Conservation (phyloP, 2,329 filamentous ascomycete genomes). For the Nigrospora oryzae region DNA sequence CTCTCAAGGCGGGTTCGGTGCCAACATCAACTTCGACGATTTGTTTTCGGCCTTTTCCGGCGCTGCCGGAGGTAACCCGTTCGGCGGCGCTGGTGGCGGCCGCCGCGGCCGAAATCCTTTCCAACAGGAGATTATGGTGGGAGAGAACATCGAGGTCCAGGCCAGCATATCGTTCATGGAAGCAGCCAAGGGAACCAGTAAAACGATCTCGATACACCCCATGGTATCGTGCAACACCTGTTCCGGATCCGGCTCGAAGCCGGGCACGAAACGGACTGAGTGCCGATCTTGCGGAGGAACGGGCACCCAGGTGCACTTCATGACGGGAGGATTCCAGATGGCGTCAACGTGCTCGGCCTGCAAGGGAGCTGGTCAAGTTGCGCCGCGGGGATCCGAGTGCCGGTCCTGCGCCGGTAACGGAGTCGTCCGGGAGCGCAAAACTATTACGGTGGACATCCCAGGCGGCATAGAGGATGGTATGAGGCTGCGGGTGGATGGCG, state of each 20-base stretch:
- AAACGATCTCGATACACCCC: conserved; percentile 82
- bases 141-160: conserved; percentile 93
- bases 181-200: conserved; percentile 81
- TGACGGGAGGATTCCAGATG: conserved; percentile 94
- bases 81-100: conserved; percentile 43
- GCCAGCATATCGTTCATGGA: conserved; percentile 93
- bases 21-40: conserved; percentile 92
- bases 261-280: conserved; percentile 61
- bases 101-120: conserved; percentile 58
- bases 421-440: conserved; percentile 74
- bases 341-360: conserved; percentile 79
- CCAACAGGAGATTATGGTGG: conserved; percentile 73
- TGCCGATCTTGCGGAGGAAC: conserved; percentile 82
- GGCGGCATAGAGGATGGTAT: conserved; percentile 95
- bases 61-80: conserved; percentile 36
- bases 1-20: conserved; percentile 59
- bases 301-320: conserved; percentile 77
- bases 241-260: conserved; percentile 73
- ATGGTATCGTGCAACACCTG: conserved; percentile 77
- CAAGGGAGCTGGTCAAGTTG: conserved; percentile 66
- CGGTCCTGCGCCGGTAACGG: conserved; percentile 72
- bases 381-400: conserved; percentile 77
- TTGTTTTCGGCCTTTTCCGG: conserved; percentile 80
- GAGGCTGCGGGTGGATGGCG: conserved; percentile 75
- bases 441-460: conserved; percentile 83